Conservation (phyloP, 2,329 filamentous ascomycete species). For the Alternaria triticina region DNA sequence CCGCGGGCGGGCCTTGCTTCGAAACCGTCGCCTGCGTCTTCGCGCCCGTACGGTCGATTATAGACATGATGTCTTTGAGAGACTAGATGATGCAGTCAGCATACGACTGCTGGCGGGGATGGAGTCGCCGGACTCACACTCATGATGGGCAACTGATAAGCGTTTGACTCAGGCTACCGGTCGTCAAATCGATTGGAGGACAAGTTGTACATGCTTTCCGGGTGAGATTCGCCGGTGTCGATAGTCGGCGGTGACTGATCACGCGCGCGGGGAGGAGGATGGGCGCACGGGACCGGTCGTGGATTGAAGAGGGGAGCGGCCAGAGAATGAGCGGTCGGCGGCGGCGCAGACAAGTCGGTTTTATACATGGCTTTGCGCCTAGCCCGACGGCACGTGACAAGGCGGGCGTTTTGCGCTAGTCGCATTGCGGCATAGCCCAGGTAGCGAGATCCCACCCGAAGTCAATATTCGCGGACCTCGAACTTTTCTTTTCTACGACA, state of each 20-base stretch:
- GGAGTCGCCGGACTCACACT: slow-evolving; percentile 40
- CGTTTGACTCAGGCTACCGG: slow-evolving; percentile 48
- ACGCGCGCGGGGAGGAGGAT: slow-evolving; percentile 17
- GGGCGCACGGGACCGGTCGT: slow-evolving; percentile 23
- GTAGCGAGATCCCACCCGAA: slow-evolving; percentile 17
- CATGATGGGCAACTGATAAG: slow-evolving; percentile 43
- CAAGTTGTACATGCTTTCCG: slow-evolving; percentile 46
- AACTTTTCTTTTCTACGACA: slow-evolving; percentile 42
- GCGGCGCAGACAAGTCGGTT: slow-evolving; percentile 28
- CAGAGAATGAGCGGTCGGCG: slow-evolving; percentile 32
- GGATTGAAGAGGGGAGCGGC: slow-evolving; percentile 23
- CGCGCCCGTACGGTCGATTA: slow-evolving; percentile 43
- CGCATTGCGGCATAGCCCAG: slow-evolving; percentile 4
- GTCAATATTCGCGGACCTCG: slow-evolving; percentile 28
- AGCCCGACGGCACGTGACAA: slow-evolving; percentile 23
- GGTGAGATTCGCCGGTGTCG: slow-evolving; percentile 16
- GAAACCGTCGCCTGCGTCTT: slow-evolving; percentile 28
- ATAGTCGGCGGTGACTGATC: slow-evolving; percentile 16
- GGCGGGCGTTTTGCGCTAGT: slow-evolving; percentile 8
- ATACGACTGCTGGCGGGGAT: slow-evolving; percentile 17
- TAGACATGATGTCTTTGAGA: slow-evolving; percentile 48
- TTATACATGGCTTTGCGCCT: slow-evolving; percentile 25
- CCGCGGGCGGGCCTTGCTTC: slow-evolving; percentile 31
- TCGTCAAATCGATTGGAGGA: slow-evolving; percentile 37
- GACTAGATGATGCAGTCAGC: slow-evolving; percentile 25